A percentile compares a stretch with the other conserved stretches of the same genome.
phyloP scores from a whole-genome alignment of 2,329 filamentous ascomycete genomes.

The Shiraia bambusicola region DNA sequence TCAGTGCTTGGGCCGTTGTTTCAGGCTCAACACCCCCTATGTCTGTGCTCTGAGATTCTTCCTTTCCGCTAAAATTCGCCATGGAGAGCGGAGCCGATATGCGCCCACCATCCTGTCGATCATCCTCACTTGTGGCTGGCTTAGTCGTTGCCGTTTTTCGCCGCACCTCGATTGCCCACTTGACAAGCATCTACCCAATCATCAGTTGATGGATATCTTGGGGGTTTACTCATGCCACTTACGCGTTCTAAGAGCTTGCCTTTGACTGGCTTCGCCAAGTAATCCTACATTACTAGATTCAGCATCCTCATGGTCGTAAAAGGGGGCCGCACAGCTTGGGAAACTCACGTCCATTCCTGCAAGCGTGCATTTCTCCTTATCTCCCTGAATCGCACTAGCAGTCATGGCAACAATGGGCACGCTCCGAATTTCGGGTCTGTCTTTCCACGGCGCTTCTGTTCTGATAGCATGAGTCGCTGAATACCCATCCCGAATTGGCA shows the following conservation, averaged over 20 bases:
- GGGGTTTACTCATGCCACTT: slow-evolving; percentile 12
- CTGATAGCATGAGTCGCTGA: slow-evolving; percentile 72
- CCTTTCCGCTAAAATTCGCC: slow-evolving; percentile 25
- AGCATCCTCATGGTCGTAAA: slow-evolving; percentile 18
- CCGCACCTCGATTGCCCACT: slow-evolving; percentile 60
- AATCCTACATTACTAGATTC: slow-evolving; percentile 33
- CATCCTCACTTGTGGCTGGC: slow-evolving; percentile 25
- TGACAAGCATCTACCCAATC: slow-evolving; percentile 57
- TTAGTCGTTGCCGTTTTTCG: slow-evolving; percentile 35
- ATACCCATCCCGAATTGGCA: slow-evolving; percentile 72
- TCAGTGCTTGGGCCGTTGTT: slow-evolving; percentile 40
- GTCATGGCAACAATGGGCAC: slow-evolving; percentile 83
- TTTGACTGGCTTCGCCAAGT: slow-evolving; percentile 60
- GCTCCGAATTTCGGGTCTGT: slow-evolving; percentile 55
- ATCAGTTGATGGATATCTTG: slow-evolving; percentile 16
- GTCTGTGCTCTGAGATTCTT: slow-evolving; percentile 33
- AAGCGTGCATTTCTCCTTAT: slow-evolving; percentile 70
- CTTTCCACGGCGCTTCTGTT: slow-evolving; percentile 65
- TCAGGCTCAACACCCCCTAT: slow-evolving; percentile 31
- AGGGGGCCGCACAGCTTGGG: slow-evolving; percentile 4
- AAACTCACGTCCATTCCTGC: slow-evolving; percentile 68
- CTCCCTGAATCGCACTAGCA: slow-evolving; percentile 74
- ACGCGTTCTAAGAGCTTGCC: slow-evolving; percentile 64
- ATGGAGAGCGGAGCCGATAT: slow-evolving; percentile 15
- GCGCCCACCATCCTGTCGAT: slow-evolving; percentile 27